These are phyloP conservation scores for Linanthus parryae DNA, from an alignment of 148 eudicot species.

Conservation along the genomic window DNA sequence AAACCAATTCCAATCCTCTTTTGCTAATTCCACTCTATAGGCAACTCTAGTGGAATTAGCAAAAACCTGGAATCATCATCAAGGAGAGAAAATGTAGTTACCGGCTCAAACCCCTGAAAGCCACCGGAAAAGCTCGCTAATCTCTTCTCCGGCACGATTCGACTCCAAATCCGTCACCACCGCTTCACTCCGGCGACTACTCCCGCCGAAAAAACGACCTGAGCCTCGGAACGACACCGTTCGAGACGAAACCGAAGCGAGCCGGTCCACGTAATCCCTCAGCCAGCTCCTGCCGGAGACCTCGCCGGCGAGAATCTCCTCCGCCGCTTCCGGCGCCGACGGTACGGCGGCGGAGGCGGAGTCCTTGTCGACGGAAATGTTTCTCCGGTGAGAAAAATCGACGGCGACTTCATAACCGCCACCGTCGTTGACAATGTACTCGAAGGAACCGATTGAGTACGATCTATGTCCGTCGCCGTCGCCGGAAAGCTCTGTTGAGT, in stretches of 20 bases:
- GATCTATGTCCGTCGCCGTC: constrained; percentile 34
- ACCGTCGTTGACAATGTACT: constrained; percentile 47
- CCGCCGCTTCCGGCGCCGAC: constrained; percentile 21
- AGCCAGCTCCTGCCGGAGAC: constrained; percentile 49
- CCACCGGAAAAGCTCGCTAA: constrained; percentile 81
- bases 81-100: no score
- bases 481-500: constrained; percentile 16
- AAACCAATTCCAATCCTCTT: no score
- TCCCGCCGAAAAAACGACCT: constrained; percentile 65
- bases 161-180: constrained; percentile 49
- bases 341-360: no score
- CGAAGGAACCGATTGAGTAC: constrained; percentile 59
- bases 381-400: no score
- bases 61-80: no score
- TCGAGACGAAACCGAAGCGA: constrained; percentile 39
- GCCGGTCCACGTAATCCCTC: constrained; percentile 59
- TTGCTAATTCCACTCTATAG: no score
- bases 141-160: constrained; percentile 62
- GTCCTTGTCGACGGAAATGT: constrained; percentile 32
- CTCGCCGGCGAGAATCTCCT: constrained; percentile 20
- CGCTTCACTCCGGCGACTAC: constrained; percentile 53
- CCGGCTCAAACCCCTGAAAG: constrained; percentile 51
- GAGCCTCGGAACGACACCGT: constrained; percentile 67
- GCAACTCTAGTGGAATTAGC: no score
- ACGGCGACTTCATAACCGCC: constrained; percentile 11